Percentiles rank a stretch among this genome's conserved stretches.
phyloP scores from a whole-genome alignment of 495 filamentous ascomycete species.

The Pseudomonodictys pantanalensis region DNA sequence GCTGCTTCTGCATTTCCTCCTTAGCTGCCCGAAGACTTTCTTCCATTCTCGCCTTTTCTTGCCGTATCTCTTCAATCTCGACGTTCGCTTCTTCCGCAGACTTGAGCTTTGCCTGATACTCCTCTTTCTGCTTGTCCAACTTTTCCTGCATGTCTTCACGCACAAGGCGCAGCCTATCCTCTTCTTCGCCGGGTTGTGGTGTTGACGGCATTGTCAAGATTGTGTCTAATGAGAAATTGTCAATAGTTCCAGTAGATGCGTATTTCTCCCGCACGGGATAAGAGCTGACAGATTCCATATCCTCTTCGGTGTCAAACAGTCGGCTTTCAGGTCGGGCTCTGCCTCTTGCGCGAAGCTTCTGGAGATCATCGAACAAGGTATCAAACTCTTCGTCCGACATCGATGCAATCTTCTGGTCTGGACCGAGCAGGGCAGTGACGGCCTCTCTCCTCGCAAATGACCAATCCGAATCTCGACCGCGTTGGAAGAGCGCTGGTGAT shows the following conservation, averaged over 20 bases:
- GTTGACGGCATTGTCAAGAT: slow-evolving; percentile 90
- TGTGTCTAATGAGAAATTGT: slow-evolving; percentile 96
- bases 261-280: slow-evolving; percentile 93
- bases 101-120: slow-evolving; percentile 77
- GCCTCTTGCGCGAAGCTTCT: slow-evolving; percentile 77
- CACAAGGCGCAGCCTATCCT: slow-evolving; percentile 68
- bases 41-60: slow-evolving; percentile 85
- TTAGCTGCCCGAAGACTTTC: slow-evolving; percentile 73
- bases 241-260: slow-evolving; percentile 89
- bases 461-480: slow-evolving; percentile 89
- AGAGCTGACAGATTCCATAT: slow-evolving; percentile 83
- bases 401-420: slow-evolving; percentile 83
- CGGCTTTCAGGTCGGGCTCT: slow-evolving; percentile 60
- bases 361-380: slow-evolving; percentile 91
- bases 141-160: slow-evolving; percentile 86
- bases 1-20: slow-evolving; percentile 69
- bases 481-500: slow-evolving; percentile 67
- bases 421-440: slow-evolving; percentile 82
- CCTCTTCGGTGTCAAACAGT: slow-evolving; percentile 63
- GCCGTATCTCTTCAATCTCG: slow-evolving; percentile 78
- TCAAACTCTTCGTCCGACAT: slow-evolving; percentile 94
- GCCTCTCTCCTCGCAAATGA: slow-evolving; percentile 91
- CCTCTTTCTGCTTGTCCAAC: slow-evolving; percentile 81
- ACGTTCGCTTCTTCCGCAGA: slow-evolving; percentile 71
- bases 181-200: slow-evolving; percentile 71